A percentile compares a stretch with the other conserved stretches of the same genome.
phyloP scores from a whole-genome alignment of 768 basidiomycete genomes.

The Amanita jacksonii region DNA sequence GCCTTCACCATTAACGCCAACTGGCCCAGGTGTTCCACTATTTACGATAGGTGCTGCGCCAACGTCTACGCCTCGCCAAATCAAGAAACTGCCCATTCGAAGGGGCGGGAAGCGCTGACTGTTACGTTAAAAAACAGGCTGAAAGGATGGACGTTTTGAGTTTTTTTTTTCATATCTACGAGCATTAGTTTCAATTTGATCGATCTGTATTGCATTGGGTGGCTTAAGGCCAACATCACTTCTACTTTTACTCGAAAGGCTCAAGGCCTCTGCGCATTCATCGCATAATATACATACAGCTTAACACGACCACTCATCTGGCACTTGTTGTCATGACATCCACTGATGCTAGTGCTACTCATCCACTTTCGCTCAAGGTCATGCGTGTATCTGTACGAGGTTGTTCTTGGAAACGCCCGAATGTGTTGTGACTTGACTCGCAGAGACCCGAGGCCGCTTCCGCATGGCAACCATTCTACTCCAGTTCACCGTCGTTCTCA shows the following conservation, averaged over 20 bases:
- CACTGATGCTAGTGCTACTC: slow-evolving; percentile 47
- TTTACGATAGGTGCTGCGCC: slow-evolving; percentile 59
- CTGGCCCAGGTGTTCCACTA: slow-evolving; percentile 30
- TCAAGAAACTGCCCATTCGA: slow-evolving; percentile 49
- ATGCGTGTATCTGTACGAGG: slow-evolving; percentile 76
- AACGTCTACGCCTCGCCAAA: slow-evolving; percentile 28
- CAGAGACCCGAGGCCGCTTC: slow-evolving; percentile 68
- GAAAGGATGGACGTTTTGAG: background rate
- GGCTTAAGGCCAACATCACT: slow-evolving; percentile 16
- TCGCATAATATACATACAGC: background rate
- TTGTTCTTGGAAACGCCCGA: slow-evolving; percentile 1
- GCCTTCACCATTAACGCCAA: slow-evolving; percentile 24
- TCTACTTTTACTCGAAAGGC: slow-evolving; percentile 14
- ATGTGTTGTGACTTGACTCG: slow-evolving; percentile 10
- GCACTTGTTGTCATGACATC: slow-evolving; percentile 4
- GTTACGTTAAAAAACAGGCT: background rate
- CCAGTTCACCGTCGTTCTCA: slow-evolving; percentile 72
- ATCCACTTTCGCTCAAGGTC: slow-evolving; percentile 73
- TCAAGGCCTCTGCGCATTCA: slow-evolving; percentile 16
- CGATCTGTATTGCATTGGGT: slow-evolving; percentile 13
- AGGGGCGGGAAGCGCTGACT: slow-evolving; percentile 30
- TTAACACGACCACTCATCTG: background rate
- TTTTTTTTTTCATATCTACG: slow-evolving; percentile 2
- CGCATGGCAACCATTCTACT: slow-evolving; percentile 84
- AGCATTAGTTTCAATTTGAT: slow-evolving; percentile 8